Percentiles rank a stretch among this genome's conserved stretches.
Evolutionary conservation across 2,329 filamentous ascomycete species (phyloP).

Genomic region (Colletotrichum spinosum): DNA sequence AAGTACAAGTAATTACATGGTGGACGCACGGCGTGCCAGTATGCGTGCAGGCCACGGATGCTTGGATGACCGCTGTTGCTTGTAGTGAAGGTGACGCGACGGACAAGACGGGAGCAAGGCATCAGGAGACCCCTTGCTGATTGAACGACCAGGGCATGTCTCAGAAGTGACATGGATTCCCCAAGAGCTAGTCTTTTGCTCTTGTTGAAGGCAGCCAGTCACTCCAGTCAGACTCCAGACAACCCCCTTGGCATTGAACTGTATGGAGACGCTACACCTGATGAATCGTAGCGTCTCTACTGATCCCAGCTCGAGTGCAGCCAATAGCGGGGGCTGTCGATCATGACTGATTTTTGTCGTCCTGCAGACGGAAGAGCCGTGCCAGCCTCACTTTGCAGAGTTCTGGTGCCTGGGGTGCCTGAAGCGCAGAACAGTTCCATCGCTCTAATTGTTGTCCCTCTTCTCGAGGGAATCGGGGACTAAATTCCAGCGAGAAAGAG

Average conservation of each 20-base stretch:
- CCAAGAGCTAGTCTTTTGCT: slow-evolving; percentile 40
- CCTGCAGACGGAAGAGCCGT: slow-evolving; percentile 36
- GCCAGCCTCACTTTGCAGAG: slow-evolving; percentile 36
- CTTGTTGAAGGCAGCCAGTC: slow-evolving; percentile 27
- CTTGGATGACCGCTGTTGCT: slow-evolving; percentile 6
- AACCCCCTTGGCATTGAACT: slow-evolving; percentile 32
- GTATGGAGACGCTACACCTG: slow-evolving; percentile 32
- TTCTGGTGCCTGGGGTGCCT: slow-evolving; percentile 29
- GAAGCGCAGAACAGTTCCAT: slow-evolving; percentile 23
- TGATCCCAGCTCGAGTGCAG: slow-evolving; percentile 36
- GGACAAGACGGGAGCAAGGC: slow-evolving; percentile 26
- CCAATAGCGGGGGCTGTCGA: slow-evolving; percentile 44
- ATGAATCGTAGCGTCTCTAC: slow-evolving; percentile 17
- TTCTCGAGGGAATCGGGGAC: slow-evolving; percentile 17
- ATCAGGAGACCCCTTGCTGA: slow-evolving; percentile 31
- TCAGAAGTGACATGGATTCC: slow-evolving; percentile 50
- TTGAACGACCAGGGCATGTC: slow-evolving; percentile 45
- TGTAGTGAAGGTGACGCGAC: slow-evolving; percentile 2
- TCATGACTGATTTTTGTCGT: slow-evolving; percentile 43
- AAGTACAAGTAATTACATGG: neutral
- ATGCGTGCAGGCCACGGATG: neutral
- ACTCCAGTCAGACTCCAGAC: slow-evolving; percentile 30
- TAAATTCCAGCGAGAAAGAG: slow-evolving; percentile 48
- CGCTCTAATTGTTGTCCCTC: slow-evolving; percentile 15
- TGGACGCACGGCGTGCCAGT: too few relatives aligned